Conservation (phyloP, 768 basidiomycete species). For the Russula sp. region DNA sequence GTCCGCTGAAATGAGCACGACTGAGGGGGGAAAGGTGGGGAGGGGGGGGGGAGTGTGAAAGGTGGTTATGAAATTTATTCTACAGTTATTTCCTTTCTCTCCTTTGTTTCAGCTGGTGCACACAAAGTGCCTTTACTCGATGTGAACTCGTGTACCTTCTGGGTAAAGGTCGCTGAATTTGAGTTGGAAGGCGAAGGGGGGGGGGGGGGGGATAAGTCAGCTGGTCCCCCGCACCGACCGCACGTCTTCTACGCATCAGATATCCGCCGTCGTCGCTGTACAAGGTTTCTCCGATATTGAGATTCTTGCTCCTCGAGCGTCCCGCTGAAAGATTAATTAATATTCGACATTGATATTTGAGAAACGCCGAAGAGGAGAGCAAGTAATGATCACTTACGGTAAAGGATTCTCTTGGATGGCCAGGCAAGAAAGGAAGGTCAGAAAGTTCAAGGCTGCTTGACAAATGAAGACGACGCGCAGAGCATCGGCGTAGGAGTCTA, state of each 20-base stretch:
- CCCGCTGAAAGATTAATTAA: conserved; percentile 42
- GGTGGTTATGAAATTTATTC: conserved; percentile 3
- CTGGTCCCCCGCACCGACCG: neutral
- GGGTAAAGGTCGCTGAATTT: neutral
- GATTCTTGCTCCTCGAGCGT: conserved; percentile 61
- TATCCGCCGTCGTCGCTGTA: conserved; percentile 2
- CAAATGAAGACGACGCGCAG: conserved; percentile 80
- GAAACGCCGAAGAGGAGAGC: neutral
- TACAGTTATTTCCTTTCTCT: neutral
- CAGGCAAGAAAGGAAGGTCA: conserved; percentile 64
- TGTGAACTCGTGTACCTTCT: neutral
- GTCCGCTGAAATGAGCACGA: neutral
- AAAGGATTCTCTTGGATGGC: conserved; percentile 73
- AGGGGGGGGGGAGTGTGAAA: neutral
- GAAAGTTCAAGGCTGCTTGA: conserved; percentile 63
- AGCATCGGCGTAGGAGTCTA: conserved; percentile 76
- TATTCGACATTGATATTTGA: neutral
- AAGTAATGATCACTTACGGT: conserved; percentile 40
- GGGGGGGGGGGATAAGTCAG: neutral
- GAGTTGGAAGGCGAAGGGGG: neutral
- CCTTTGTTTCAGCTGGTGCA: conserved; percentile 1
- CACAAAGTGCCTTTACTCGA: neutral
- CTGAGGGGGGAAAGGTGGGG: neutral
- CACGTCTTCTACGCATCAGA: conserved; percentile 18
- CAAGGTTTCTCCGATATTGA: conserved; percentile 42